phyloP scores from a whole-genome alignment of 2,329 filamentous ascomycete genomes.

The Stagonosporopsis tanaceti region DNA sequence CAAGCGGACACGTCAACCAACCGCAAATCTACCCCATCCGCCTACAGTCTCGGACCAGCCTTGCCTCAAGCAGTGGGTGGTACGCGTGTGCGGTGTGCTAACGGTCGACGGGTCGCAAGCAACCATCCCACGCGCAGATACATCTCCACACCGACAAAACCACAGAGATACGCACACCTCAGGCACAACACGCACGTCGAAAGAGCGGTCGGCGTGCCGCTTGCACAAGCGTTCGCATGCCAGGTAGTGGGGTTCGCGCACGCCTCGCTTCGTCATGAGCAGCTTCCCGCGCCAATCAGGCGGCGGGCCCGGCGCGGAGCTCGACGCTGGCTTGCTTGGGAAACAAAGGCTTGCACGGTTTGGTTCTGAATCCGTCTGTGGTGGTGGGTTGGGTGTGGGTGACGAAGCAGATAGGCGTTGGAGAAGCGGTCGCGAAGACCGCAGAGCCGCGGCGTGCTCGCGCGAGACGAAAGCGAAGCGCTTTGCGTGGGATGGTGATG shows the following conservation, averaged over 20 bases:
- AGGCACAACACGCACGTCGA: neutral
- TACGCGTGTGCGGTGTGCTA: neutral
- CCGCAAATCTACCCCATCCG: neutral
- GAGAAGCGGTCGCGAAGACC: conserved; percentile 6
- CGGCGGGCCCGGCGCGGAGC: neutral
- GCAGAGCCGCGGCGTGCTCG: conserved; percentile 16
- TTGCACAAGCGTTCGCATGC: conserved; percentile 11
- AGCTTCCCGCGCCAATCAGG: conserved; percentile 1
- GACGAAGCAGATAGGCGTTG: neutral
- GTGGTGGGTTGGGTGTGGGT: conserved; percentile 2
- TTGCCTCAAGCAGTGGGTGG: neutral
- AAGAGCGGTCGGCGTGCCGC: conserved; percentile 16
- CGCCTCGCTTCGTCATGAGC: conserved; percentile 6
- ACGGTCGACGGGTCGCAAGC: neutral
- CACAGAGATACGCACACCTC: neutral
- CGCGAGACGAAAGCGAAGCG: neutral
- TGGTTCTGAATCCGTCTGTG: neutral
- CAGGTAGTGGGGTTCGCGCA: neutral
- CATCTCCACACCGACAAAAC: conserved; percentile 4
- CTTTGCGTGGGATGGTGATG: neutral
- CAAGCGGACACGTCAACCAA: neutral
- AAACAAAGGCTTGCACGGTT: neutral
- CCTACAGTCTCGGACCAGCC: neutral
- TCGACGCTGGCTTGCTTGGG: neutral
- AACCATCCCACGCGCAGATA: neutral